These are phyloP conservation scores for Ogataea pini DNA, from an alignment of 805 yeast genomes.

Conservation along the genomic window DNA sequence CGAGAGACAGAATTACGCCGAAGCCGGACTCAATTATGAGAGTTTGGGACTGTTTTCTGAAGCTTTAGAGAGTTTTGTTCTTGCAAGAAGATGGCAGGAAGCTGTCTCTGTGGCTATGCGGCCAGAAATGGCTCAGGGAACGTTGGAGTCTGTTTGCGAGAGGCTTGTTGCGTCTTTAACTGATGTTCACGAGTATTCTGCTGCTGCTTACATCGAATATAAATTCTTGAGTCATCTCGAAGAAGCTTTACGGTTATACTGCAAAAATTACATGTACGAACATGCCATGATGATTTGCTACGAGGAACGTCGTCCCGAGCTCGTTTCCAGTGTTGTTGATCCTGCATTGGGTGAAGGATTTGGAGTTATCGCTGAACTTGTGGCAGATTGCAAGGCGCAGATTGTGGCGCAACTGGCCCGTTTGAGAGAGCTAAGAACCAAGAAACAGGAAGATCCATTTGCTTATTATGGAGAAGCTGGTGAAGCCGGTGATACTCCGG, in stretches of 20 bases:
- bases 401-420: constrained; percentile 79
- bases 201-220: constrained; percentile 76
- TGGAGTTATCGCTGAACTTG: constrained; percentile 79
- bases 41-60: constrained; percentile 52
- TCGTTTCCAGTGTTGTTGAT: constrained; percentile 63
- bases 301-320: constrained; percentile 43
- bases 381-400: constrained; percentile 93
- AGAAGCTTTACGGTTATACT: constrained; percentile 64
- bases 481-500: constrained; percentile 73
- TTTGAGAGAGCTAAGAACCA: constrained; percentile 78
- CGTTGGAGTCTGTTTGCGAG: constrained; percentile 50
- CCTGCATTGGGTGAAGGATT: constrained; percentile 83
- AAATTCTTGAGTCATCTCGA: constrained; percentile 60
- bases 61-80: constrained; percentile 70
- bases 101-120: constrained; percentile 64
- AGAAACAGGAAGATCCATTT: constrained; percentile 82
- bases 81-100: constrained; percentile 81
- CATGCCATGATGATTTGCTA: constrained; percentile 71
- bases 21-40: constrained; percentile 81
- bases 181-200: constrained; percentile 71
- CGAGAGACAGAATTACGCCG: constrained; percentile 57
- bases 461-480: constrained; percentile 74
- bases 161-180: constrained; percentile 58
- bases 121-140: constrained; percentile 40
- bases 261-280: constrained; percentile 73